Evolutionary conservation across 148 eudicot species (phyloP), one percentile per base, ranked within the genome.

Genomic region (Amaranthus palmeri): DNA sequence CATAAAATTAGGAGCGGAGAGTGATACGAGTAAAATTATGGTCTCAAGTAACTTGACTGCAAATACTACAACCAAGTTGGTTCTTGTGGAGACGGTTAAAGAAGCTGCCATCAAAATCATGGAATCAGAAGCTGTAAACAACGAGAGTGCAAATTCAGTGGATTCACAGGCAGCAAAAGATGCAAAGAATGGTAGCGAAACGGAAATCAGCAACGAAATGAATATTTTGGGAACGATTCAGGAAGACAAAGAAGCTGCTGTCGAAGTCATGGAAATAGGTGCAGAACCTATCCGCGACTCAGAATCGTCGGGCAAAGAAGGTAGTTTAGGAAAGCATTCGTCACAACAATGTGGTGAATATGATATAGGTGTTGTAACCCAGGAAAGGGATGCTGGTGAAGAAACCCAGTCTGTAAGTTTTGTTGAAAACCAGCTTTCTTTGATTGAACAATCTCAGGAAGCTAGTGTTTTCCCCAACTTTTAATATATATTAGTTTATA

Each of bases 361-460:
- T 71, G 67, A 46, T 71, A 71, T 52, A 76, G 62, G 73, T 55
- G 36, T 52, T 15, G 52, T 72, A 64, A 70, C 3, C 43, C 71
- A 54, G 63, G 69, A 58, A 61, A 65, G 52, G 73, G 65, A 14
- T 36, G 67, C 69, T 72, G 25, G 42, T 56, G 41, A 54, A 61
- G 70, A 61, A 54, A 54, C 51, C 51, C 9, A 62, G 42, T 50
- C 4, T 78, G 72, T 62, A 79, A 58, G 61, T 65, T 72, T 57
- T 64, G 57, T n/a, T 75, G 61, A 79, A 65, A 74, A 74, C 49
- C 74, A 70, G 74, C 71, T 64, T 65, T 66, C 82, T 70, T 25
- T 65, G 74, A 57, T 64, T 13, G 49, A 74, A 60, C 66, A 53
- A 63, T 79, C 78, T 49, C 75, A 79, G 78, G 66, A 74, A 70